A percentile compares a stretch with the other conserved stretches of the same genome.
phyloP scores from a whole-genome alignment of 352 stramenopile species.

The Phytophthora vignae region DNA sequence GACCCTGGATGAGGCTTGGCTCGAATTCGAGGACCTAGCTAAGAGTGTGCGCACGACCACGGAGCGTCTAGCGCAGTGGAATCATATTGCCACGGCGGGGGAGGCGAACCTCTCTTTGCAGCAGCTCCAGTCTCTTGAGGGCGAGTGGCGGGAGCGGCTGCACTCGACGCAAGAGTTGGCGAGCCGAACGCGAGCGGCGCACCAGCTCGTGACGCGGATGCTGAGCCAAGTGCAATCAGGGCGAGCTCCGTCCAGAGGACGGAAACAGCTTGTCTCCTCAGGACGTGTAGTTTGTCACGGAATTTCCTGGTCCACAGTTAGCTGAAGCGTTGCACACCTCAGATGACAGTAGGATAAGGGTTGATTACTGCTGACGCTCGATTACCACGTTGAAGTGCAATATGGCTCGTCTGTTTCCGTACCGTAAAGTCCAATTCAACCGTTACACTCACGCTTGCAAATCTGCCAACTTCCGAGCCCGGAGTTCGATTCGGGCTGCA shows the following conservation, averaged over 20 bases:
- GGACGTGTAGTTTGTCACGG: too few relatives aligned
- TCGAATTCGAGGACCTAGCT: constrained; percentile 24
- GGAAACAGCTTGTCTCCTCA: not conserved
- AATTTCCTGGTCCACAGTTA: not conserved
- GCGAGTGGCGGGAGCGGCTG: constrained; percentile 25
- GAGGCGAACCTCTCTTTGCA: constrained; percentile 14
- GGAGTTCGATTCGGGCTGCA: too few relatives aligned
- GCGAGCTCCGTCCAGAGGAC: not conserved
- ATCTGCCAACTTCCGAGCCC: too few relatives aligned
- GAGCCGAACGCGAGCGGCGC: constrained; percentile 22
- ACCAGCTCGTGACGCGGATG: constrained; percentile 24
- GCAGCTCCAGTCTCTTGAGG: constrained; percentile 11
- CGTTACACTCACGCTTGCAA: too few relatives aligned
- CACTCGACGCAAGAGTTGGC: constrained; percentile 23
- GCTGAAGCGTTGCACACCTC: not conserved
- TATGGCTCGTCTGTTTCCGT: too few relatives aligned
- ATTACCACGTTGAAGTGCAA: not conserved
- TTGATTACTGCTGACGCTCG: not conserved
- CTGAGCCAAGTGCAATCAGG: constrained; percentile 12
- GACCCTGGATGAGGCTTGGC: constrained; percentile 13
- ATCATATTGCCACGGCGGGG: not conserved
- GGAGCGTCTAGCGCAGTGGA: constrained; percentile 19
- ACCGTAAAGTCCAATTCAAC: not conserved
- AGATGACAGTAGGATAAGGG: not conserved
- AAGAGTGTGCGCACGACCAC: constrained; percentile 13